phyloP scores from a whole-genome alignment of 1,284 basidiomycete genomes.

The Coriolopsis trogii region DNA sequence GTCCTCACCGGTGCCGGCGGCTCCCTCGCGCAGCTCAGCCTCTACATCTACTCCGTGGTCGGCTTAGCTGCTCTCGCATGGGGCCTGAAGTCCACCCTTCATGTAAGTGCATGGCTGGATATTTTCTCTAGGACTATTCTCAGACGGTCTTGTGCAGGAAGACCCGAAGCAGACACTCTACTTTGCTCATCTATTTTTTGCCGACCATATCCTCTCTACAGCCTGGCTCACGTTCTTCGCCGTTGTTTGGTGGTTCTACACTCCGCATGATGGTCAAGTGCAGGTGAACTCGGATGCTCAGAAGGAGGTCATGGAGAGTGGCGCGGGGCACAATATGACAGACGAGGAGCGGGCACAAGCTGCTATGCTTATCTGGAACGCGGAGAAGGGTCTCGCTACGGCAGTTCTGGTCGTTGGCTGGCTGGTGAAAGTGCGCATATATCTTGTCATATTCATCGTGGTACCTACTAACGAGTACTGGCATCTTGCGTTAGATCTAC shows the following conservation, averaged over 20 bases:
- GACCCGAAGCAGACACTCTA: conserved; percentile 82
- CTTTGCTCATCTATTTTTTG: conserved; percentile 90
- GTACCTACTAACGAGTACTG: neutral
- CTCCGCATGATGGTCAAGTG: conserved; percentile 86
- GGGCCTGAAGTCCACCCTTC: conserved; percentile 85
- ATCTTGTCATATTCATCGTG: neutral
- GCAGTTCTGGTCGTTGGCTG: conserved; percentile 83
- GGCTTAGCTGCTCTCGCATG: conserved; percentile 84
- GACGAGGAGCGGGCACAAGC: conserved; percentile 66
- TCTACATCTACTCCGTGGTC: conserved; percentile 91
- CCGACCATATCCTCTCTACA: conserved; percentile 93
- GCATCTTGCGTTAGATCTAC: conserved; percentile 68
- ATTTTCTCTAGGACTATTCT: neutral
- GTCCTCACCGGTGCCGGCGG: conserved; percentile 86
- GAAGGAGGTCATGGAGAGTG: conserved; percentile 72
- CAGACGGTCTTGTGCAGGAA: conserved; percentile 68
- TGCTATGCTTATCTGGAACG: conserved; percentile 85
- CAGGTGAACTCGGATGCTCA: conserved; percentile 86
- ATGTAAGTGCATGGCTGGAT: conserved; percentile 53
- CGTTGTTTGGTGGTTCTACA: conserved; percentile 88
- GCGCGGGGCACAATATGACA: conserved; percentile 55
- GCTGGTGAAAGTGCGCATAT: conserved; percentile 87
- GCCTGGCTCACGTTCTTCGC: conserved; percentile 92
- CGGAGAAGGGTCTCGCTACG: conserved; percentile 85
- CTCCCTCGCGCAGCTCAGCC: conserved; percentile 86